Evolutionary conservation across 2,329 filamentous ascomycete genomes (phyloP), one percentile per base, ranked within the genome.

Genomic region (Teratosphaeria zuluensis): DNA sequence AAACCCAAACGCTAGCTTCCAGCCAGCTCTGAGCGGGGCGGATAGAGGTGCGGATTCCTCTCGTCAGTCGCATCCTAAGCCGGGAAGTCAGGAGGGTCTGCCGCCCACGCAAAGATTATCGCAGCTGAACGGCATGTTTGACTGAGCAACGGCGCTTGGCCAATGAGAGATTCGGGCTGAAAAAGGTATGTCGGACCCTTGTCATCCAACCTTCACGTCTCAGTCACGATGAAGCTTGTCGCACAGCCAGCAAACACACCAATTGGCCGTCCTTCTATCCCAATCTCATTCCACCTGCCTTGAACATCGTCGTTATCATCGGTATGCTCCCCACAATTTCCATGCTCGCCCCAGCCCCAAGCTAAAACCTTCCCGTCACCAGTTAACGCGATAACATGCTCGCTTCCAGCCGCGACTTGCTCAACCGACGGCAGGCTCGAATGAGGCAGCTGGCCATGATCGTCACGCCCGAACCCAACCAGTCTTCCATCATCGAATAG

Each of bases 301-400:
- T 86, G 87, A 53, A 91, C 84, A 72, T 89, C 83, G 55, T 84
- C 84, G 61, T 81, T 76, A 19, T 80, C 76, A 61, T 84, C 83
- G 12, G 76, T 77, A 51, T 81, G 77, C 38, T 84, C 82, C 2
- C 94, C 94, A 72, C 94, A 99, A 71, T 99, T 99, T 1, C 94
- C 94, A 75, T 99, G 94, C 74, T 97, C 92, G 1, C 91, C 92
- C 94, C 94, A 99, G 21, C 94, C 94, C 90, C 92, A 97, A 1
- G 89, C 83, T 54, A 95, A 75, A 1, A 96, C 84, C 55, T 86
- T 81, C 1, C 84, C 84, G 61, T 63, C 56, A 21, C 81, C 77
- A 9, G 88, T 84, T 30, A 92, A 73, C 8, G 85, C 89, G 62
- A 97, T 74, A n/a, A 83, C 84, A 73, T 99, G 94, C 73, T 97